Evolutionary conservation across 345 rosid species (phyloP).

Genomic region (Eucalyptus globulus): DNA sequence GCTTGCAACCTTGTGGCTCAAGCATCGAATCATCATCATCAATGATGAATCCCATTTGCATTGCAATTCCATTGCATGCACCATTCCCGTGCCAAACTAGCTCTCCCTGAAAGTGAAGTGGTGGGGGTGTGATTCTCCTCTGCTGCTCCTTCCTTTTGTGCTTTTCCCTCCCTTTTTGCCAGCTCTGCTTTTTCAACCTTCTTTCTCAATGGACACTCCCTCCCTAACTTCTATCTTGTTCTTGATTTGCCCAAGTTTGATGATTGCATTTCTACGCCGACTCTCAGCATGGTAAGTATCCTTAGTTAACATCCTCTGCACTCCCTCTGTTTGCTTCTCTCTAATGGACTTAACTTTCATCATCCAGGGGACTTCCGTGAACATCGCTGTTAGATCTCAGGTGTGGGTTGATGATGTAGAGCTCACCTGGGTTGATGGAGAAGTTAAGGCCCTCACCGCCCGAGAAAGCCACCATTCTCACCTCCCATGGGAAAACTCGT

Average conservation of each 20-base stretch:
- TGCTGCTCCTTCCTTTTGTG: not conserved
- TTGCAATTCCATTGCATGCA: not conserved
- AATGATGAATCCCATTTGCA: not conserved
- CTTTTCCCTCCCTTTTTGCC: not conserved
- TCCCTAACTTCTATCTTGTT: not conserved
- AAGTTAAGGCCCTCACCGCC: conserved; percentile 59
- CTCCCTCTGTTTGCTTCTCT: not conserved
- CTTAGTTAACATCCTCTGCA: not conserved
- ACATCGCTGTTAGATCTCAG: conserved; percentile 89
- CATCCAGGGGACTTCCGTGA: conserved; percentile 14
- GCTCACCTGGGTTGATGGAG: conserved; percentile 90
- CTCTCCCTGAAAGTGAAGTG: too few species aligned
- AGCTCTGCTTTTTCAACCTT: not conserved
- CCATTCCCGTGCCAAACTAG: too few species aligned
- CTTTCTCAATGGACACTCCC: not conserved
- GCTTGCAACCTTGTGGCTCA: not conserved
- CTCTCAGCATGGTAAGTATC: not conserved
- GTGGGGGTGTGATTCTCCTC: too few species aligned
- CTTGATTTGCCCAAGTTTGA: not conserved
- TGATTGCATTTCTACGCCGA: not conserved
- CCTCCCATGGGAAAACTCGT: conserved; percentile 64
- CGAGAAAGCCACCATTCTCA: conserved; percentile 63
- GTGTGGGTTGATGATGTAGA: conserved; percentile 88
- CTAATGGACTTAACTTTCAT: not conserved
- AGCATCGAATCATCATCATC: not conserved